Evolutionary conservation across 345 rosid genomes (phyloP).

Genomic region (Cardamine occulta): DNA sequence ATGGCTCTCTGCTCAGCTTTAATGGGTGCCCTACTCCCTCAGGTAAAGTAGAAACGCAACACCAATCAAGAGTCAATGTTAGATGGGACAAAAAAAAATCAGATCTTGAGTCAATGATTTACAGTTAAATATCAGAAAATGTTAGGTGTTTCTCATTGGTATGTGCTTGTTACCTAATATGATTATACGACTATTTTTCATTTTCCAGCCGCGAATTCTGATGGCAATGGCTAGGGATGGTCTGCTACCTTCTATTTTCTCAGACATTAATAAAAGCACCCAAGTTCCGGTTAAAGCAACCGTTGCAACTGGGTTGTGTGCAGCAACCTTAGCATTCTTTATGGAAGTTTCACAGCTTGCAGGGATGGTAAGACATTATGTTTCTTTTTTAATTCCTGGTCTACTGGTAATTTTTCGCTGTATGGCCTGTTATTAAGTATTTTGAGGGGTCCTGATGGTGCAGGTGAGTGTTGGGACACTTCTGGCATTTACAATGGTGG

Average conservation of each 20-base stretch:
- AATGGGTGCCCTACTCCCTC: conserved; percentile 97
- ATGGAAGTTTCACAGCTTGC: conserved; percentile 91
- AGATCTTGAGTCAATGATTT: neutral
- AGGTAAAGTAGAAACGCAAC: conserved; percentile 53
- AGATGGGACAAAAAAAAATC: neutral
- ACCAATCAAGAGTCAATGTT: neutral
- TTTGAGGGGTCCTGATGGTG: conserved; percentile 31
- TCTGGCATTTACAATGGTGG: conserved; percentile 95
- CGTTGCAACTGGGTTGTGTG: conserved; percentile 65
- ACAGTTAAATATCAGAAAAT: neutral
- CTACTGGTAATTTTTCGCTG: neutral
- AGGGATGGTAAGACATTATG: conserved; percentile 68
- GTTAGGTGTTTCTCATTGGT: neutral
- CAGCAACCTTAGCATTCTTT: conserved; percentile 71
- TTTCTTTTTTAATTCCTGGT: neutral
- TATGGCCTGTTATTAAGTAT: conserved; percentile 6
- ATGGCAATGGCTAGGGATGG: conserved; percentile 99
- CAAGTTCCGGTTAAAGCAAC: conserved; percentile 89
- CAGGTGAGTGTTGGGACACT: conserved; percentile 99
- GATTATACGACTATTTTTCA: neutral
- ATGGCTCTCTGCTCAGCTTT: conserved; percentile 95
- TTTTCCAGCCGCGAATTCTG: conserved; percentile 78
- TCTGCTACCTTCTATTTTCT: conserved; percentile 78
- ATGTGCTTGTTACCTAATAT: neutral
- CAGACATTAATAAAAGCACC: conserved; percentile 67